Percentiles rank a stretch among this genome's conserved stretches.
These are phyloP conservation scores for Coemansia asiatica DNA, from an alignment of 192 early-diverging fungal species.

Conservation along the genomic window DNA sequence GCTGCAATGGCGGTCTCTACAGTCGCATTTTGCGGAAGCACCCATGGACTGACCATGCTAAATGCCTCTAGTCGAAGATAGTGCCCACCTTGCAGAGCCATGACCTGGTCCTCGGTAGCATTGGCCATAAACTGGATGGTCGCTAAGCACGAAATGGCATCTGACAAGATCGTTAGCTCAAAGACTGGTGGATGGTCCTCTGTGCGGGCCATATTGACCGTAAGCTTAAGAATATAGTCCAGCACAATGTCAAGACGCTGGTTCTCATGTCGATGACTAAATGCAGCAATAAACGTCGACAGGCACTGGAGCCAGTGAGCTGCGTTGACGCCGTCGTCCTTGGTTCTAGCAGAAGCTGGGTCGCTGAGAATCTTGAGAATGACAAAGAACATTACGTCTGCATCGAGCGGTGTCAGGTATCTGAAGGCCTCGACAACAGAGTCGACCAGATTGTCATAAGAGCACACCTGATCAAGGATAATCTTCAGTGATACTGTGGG, in stretches of 20 bases:
- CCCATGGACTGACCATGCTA: slow-evolving; percentile 46
- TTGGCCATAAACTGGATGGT: slow-evolving; percentile 39
- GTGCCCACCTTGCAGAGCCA: slow-evolving; percentile 49
- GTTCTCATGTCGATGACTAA: slow-evolving; percentile 45
- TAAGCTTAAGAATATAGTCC: slow-evolving; percentile 42
- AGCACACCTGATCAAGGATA: slow-evolving; percentile 50
- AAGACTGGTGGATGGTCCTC: slow-evolving; percentile 33
- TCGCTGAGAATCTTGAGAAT: slow-evolving; percentile 35
- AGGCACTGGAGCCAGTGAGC: slow-evolving; percentile 53
- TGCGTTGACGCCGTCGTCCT: slow-evolving; percentile 46
- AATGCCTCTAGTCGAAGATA: slow-evolving; percentile 43
- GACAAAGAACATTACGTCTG: slow-evolving; percentile 45
- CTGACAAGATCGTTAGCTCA: slow-evolving; percentile 37
- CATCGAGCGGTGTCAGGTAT: slow-evolving; percentile 44
- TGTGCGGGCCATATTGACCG: slow-evolving; percentile 20
- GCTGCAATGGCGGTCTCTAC: slow-evolving; percentile 20
- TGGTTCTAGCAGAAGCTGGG: slow-evolving; percentile 21
- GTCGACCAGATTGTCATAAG: slow-evolving; percentile 51
- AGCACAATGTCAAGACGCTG: slow-evolving; percentile 26
- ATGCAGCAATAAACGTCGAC: slow-evolving; percentile 43
- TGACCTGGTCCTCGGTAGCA: slow-evolving; percentile 42
- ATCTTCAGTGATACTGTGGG: slow-evolving; percentile 42
- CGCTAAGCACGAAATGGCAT: slow-evolving; percentile 31
- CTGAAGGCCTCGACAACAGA: slow-evolving; percentile 51
- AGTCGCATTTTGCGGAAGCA: slow-evolving; percentile 31